Evolutionary conservation across 2,329 filamentous ascomycete species (phyloP), one percentile per base, ranked within the genome.

Genomic region (Ophiostoma pallidulum): DNA sequence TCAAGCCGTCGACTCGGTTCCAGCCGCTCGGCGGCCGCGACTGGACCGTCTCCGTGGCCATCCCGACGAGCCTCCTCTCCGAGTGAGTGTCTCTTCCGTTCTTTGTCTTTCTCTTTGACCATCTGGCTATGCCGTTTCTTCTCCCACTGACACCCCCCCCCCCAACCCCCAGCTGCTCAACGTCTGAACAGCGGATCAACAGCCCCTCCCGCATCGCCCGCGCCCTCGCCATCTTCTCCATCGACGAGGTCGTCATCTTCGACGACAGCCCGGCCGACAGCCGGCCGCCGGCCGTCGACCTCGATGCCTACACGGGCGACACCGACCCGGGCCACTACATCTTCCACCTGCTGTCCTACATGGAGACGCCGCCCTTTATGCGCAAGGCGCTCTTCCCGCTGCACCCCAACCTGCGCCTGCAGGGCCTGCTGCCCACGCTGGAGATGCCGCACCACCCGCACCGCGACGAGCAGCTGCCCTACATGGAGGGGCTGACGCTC

Each of bases 361-460:
- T 94, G 51, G 88, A 94, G 64, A 85, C 85, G 4, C 88, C 88
- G 26, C 86, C 87, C 1, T 84, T 92, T 64, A 80, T 94, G 65
- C 80, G 86, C 57, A 82, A 81, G 60, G 66, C 73, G 2, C 71
- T 94, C 4, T 91, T 94, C 57, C 82, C 83, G 1, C 69, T 89
- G 53, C 87, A 94, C 59, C 80, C 84, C 9, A 90, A 94, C 60
- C 71, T 94, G 36, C 72, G 78, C 33, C 78, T 78, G 12, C 86
- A 85, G 33, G 86, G 86, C 8, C 72, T 82, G 33, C 68, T 94
- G 24, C 85, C 85, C 0, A 86, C 78, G 58, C 68, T 94, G 48
- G 88, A 94, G 61, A 87, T 92, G 74, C 88, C 88, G 14, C 86
- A 91, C 62, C 88, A 94, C 64, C 72, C 89, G 8, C 75, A 84